Base-by-base conservation (phyloP, 169 alveolate species). In the Eimeria praecox region DNA sequence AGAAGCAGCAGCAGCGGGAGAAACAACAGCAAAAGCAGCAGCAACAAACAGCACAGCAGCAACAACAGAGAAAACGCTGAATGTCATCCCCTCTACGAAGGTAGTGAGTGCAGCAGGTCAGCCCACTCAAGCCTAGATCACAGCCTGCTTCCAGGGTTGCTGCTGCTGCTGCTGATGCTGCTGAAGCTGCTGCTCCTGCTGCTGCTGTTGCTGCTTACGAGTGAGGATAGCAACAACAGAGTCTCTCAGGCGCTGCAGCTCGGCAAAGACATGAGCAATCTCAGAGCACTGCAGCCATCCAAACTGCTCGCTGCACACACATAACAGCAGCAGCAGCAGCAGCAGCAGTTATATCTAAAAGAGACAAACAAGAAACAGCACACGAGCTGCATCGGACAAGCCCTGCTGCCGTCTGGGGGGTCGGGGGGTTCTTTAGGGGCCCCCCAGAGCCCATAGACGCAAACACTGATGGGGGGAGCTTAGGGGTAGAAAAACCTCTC, bases 261-360 rank as follows among this genome's bases (percentile, higher is more conserved):
- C 87, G 4, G 87, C 87, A 27, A 77, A 77, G 38, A 42, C 9
- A 35, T 77, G 87, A 40, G 87, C 87, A 40, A 77, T 77, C n/a
- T 77, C 87, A 77, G 87, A 77, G n/a, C 87, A 77, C 54, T 77
- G 87, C 64, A 77, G 62, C 87, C 87, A 77, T 59, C 87, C 87
- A 77, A 77, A 77, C 54, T 77, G 87, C 59, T 77, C 87, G 54
- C 87, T 77, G 87, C 24, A 22, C 40, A 42, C 69, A n/a, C 69
- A 59, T n/a, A 59, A 20, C 20, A 59, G 27, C 69, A 59, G 69
- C 30, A 44, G 6, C 52, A 30, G 46, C n/a, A 75, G 35, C 56
- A 75, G 56, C 44, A 40, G 86, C 18, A 40, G 10, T 1, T 35
- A 66, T n/a, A 66, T 12, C 18, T 52, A 52, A 12, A 52, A 52